phyloP scores from a whole-genome alignment of 2,329 filamentous ascomycete genomes.

The Claviceps africana region DNA sequence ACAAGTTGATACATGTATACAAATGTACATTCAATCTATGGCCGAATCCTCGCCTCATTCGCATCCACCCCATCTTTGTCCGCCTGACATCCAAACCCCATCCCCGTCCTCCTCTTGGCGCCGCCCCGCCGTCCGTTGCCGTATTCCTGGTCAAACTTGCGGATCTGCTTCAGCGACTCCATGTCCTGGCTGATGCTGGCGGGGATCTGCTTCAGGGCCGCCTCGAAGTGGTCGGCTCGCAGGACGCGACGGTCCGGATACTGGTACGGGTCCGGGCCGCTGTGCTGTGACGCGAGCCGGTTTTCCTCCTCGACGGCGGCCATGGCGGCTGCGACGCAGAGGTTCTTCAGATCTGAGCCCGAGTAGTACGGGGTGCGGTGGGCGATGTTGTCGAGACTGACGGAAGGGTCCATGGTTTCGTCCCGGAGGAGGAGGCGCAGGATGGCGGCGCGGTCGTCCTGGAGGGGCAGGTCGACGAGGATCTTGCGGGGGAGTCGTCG shows the following conservation, averaged over 20 bases:
- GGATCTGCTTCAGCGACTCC: conserved; percentile 69
- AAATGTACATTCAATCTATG: not conserved
- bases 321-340: conserved; percentile 67
- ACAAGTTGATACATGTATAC: not conserved
- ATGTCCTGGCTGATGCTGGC: conserved; percentile 92
- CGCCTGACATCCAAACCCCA: conserved; percentile 43
- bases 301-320: conserved; percentile 65
- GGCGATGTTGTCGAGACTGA: conserved; percentile 50
- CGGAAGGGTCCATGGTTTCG: conserved; percentile 46
- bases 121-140: conserved; percentile 61
- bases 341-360: conserved; percentile 70
- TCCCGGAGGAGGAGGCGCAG: conserved; percentile 56
- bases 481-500: conserved; percentile 60
- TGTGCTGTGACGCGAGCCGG: conserved; percentile 22
- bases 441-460: conserved; percentile 52
- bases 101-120: conserved; percentile 30
- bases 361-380: conserved; percentile 62
- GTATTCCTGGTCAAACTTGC: conserved; percentile 92
- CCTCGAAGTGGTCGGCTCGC: conserved; percentile 60
- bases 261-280: conserved; percentile 31
- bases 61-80: conserved; percentile 22
- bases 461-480: conserved; percentile 57
- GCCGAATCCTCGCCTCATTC: conserved; percentile 31
- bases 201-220: conserved; percentile 74
- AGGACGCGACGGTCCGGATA: conserved; percentile 50